A percentile compares a stretch with the other conserved stretches of the same genome.
These are phyloP conservation scores for Talaromyces sp. DNA, from an alignment of 2,329 filamentous ascomycete genomes.

Conservation along the genomic window DNA sequence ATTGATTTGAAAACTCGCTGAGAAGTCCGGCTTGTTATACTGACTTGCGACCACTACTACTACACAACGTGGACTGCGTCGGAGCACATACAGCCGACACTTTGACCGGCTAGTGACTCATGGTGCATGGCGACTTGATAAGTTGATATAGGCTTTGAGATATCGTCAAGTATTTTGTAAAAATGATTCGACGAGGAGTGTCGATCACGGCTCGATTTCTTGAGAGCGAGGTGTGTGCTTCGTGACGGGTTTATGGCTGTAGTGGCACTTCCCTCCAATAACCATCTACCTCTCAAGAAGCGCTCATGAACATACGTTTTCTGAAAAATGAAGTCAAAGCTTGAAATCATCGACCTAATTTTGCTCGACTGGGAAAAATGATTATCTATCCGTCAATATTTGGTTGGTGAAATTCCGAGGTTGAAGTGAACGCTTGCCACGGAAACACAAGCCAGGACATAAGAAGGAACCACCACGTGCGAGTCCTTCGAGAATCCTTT, in stretches of 20 bases:
- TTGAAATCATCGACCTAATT: too few species aligned
- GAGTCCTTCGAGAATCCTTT: too few species aligned
- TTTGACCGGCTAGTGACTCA: neutral
- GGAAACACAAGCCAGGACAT: too few species aligned
- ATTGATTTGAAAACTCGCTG: neutral
- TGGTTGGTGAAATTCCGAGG: too few species aligned
- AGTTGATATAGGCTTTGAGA: neutral
- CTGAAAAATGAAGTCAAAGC: neutral
- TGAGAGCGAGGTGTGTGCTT: too few species aligned
- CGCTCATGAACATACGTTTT: too few species aligned
- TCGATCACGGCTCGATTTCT: neutral
- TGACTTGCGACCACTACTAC: neutral
- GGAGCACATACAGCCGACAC: constrained; percentile 5
- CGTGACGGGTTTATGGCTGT: neutral
- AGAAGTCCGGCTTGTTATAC: neutral
- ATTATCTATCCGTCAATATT: too few species aligned
- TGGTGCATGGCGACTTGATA: neutral
- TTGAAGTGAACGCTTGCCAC: too few species aligned
- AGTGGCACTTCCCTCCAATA: neutral
- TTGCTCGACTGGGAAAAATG: too few species aligned
- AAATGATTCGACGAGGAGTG: neutral
- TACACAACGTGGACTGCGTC: neutral
- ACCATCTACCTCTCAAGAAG: neutral
- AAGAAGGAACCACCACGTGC: too few species aligned
- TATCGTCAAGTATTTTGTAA: neutral